Base-by-base conservation (phyloP, 164 flowering plant species). In the Houttuynia cordata region DNA sequence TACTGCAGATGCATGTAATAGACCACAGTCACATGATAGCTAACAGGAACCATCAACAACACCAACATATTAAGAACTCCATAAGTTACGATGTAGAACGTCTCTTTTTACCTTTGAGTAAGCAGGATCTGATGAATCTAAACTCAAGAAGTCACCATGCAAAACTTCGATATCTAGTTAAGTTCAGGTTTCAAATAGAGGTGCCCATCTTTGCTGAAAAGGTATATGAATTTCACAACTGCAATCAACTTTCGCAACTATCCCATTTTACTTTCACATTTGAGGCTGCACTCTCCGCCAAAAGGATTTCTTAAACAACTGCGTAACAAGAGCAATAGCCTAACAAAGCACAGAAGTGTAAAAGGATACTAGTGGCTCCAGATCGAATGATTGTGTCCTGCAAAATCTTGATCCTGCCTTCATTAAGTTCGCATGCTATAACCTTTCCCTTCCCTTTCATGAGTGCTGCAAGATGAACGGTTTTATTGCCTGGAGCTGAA, bases 291-390 rank as follows among this genome's bases (percentile, higher is more conserved):
- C 13, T 41, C 45, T 41, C 13, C 45, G n/a, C n/a, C 45, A 41
- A 41, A 41, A 41, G 45, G 10, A 41, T 41, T 24, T 56, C 45
- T 41, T 24, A 58, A 58, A 0, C 17, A 7, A 37, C 8, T 10
- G 17, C 19, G 20, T 24, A 21, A 58, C 7, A 58, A 41, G 39
- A 20, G 14, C 3, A 37, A 1, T 10, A 18, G 40, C 23, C n/a
- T 41, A 9, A 58, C 39, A 58, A 20, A 24, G 14, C 1, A 13
- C 24, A 57, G 8, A 34, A 8, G 9, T 21, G 41, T 24, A 57
- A 80, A 87, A 87, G 91, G 96, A 93, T 93, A 90, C 96, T 93
- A 53, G 78, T 21, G 24, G 99, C 95, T 19, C 97, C 96, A 69
- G 97, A 85, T 14, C 82, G 77, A 52, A 57, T 74, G 62, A 90